Conservation (phyloP, 345 rosid genomes). For the Aquilaria malaccensis region DNA sequence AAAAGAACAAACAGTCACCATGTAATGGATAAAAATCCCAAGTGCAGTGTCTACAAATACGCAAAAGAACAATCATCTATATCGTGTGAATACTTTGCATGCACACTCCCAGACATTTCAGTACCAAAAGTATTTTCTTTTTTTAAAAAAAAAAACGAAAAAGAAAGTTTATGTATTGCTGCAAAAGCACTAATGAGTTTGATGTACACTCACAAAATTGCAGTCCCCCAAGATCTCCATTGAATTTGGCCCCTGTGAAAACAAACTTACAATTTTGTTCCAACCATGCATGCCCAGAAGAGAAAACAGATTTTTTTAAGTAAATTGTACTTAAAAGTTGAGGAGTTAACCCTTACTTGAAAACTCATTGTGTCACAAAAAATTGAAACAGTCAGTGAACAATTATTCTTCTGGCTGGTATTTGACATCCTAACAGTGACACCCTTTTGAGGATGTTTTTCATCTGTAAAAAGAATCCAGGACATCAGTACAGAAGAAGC, state of each 20-base stretch:
- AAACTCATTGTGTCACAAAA: constrained; percentile 58
- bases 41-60: too few relatives aligned
- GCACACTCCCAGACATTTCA: too few relatives aligned
- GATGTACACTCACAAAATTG: constrained; percentile 55
- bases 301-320: constrained; percentile 6
- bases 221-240: constrained; percentile 58
- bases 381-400: constrained; percentile 82
- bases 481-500: not conserved
- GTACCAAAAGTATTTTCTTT: not conserved
- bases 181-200: constrained; percentile 9
- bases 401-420: constrained; percentile 28
- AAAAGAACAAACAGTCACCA: too few relatives aligned
- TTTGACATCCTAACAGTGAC: constrained; percentile 68
- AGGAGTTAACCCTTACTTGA: constrained; percentile 45
- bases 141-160: not conserved
- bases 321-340: constrained; percentile 10
- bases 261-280: constrained; percentile 14
- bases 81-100: too few relatives aligned
- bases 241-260: constrained; percentile 61
- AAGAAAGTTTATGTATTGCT: constrained; percentile 5
- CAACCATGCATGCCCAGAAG: constrained; percentile 13
- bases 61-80: too few relatives aligned
- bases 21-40: too few relatives aligned
- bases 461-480: constrained; percentile 38
- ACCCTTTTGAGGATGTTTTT: constrained; percentile 67